phyloP scores from a whole-genome alignment of 331 rosid genomes.

The Pyracantha coccinea region DNA sequence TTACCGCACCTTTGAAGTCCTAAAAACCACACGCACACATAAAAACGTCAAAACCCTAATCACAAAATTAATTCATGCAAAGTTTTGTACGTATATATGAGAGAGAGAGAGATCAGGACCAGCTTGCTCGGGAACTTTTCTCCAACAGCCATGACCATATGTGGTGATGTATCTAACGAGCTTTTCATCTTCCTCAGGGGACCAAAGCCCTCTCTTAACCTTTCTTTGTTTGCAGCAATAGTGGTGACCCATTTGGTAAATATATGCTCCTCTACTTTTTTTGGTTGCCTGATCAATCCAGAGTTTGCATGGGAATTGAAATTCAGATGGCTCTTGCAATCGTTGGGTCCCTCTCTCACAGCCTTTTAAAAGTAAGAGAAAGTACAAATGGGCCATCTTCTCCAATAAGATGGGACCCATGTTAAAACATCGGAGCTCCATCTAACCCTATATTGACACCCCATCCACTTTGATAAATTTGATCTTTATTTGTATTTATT shows the following conservation, averaged over 20 bases:
- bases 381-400: slow-evolving; percentile 9
- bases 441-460: slow-evolving; percentile 1
- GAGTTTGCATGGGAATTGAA: slow-evolving; percentile 6
- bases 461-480: slow-evolving; percentile 12
- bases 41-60: background rate
- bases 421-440: background rate
- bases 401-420: background rate
- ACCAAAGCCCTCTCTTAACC: slow-evolving; percentile 93
- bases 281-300: background rate
- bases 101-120: slow-evolving; percentile 23
- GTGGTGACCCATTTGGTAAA: slow-evolving; percentile 63
- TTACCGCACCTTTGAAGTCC: slow-evolving; percentile 85
- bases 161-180: slow-evolving; percentile 73
- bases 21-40: background rate
- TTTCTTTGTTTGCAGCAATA: slow-evolving; percentile 92
- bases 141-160: slow-evolving; percentile 96
- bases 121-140: slow-evolving; percentile 92
- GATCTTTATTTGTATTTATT: background rate
- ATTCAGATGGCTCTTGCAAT: background rate
- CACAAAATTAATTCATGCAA: background rate
- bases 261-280: background rate
- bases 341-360: slow-evolving; percentile 11
- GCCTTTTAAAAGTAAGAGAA: slow-evolving; percentile 12
- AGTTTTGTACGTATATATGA: background rate
- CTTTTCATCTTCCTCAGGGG: slow-evolving; percentile 91